Evolutionary conservation across 2,329 filamentous ascomycete species (phyloP).

Genomic region (Aspergillus unguis): DNA sequence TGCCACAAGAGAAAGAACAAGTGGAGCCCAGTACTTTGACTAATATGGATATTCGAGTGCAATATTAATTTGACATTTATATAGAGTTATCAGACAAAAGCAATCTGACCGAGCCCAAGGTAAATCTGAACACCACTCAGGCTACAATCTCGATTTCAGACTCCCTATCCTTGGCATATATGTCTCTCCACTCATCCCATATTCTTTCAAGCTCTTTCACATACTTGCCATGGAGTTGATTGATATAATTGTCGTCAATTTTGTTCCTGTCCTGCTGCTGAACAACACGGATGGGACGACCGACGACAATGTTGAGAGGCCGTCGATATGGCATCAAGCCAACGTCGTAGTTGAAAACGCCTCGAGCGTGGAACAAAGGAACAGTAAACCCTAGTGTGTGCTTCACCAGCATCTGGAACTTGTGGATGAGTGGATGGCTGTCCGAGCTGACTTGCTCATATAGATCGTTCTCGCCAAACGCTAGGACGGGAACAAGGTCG

Average conservation of each 20-base stretch:
- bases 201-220: constrained; percentile 55
- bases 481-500: constrained; percentile 85
- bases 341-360: constrained; percentile 97
- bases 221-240: constrained; percentile 76
- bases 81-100: neutral
- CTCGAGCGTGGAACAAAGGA: constrained; percentile 82
- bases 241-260: constrained; percentile 71
- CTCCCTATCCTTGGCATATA: constrained; percentile 42
- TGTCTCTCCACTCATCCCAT: constrained; percentile 48
- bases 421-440: constrained; percentile 74
- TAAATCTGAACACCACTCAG: constrained; percentile 16
- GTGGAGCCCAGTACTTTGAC: too few species aligned
- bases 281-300: constrained; percentile 70
- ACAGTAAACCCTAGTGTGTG: constrained; percentile 87
- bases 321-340: constrained; percentile 91
- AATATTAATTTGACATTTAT: neutral
- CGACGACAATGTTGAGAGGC: constrained; percentile 85
- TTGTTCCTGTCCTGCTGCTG: constrained; percentile 54
- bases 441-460: constrained; percentile 84
- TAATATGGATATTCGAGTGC: neutral
- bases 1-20: too few species aligned
- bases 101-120: neutral
- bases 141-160: constrained; percentile 46
- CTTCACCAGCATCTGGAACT: constrained; percentile 78
- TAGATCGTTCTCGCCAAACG: constrained; percentile 92